Conservation (phyloP, 768 basidiomycete genomes). For the Tricholoma matsutake region DNA sequence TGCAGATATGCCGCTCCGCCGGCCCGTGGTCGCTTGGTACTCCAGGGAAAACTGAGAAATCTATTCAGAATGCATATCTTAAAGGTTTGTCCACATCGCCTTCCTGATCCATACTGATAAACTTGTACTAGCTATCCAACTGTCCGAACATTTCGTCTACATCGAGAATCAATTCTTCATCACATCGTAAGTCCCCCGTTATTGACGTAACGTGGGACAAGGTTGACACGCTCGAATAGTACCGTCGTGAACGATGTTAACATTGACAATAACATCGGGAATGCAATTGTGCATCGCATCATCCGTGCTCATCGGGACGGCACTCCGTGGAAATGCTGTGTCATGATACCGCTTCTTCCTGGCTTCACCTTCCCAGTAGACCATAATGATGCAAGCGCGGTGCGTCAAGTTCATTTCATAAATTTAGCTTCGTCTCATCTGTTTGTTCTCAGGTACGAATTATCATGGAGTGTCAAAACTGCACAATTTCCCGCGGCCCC, state of each 20-base stretch:
- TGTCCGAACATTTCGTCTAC: constrained; percentile 97
- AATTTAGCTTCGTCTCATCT: constrained; percentile 1
- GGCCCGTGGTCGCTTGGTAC: constrained; percentile 98
- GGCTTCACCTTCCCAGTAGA: constrained; percentile 94
- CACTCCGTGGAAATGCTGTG: constrained; percentile 88
- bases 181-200: constrained; percentile 59
- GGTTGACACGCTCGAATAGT: constrained; percentile 32
- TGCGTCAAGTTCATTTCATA: constrained; percentile 35
- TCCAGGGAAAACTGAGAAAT: constrained; percentile 76
- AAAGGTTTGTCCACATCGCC: constrained; percentile 55
- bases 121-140: constrained; percentile 66
- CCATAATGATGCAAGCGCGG: constrained; percentile 88
- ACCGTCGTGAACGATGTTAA: constrained; percentile 82
- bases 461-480: constrained; percentile 93
- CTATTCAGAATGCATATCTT: constrained; percentile 92
- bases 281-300: constrained; percentile 89
- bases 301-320: constrained; percentile 80
- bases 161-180: constrained; percentile 97
- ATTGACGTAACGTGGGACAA: not conserved
- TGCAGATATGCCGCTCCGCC: constrained; percentile 94
- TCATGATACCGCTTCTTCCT: constrained; percentile 88
- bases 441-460: constrained; percentile 69
- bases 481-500: constrained; percentile 83
- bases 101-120: not conserved
- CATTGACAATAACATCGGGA: constrained; percentile 92